These are phyloP conservation scores for Cytidiella melzeri DNA, from an alignment of 768 basidiomycete genomes.

Conservation along the genomic window DNA sequence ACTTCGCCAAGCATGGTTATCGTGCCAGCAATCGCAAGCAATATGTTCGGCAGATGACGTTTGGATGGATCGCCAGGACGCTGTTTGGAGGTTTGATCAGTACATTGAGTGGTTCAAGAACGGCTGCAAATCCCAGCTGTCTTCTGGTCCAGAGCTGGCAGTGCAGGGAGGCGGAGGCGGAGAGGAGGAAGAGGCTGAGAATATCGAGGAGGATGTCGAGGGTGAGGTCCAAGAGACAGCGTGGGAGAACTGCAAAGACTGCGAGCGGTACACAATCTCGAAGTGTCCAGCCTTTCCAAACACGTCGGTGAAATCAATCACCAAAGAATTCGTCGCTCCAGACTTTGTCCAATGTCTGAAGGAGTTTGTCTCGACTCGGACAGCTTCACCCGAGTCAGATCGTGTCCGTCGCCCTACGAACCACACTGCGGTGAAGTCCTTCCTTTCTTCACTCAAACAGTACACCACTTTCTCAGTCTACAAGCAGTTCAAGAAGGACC, in stretches of 20 bases:
- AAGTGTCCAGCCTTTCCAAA: not conserved
- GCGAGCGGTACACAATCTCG: conserved; percentile 3
- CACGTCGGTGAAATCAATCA: too few species aligned
- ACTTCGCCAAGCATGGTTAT: conserved; percentile 32
- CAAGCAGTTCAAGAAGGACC: conserved; percentile 6
- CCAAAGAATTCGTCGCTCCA: too few species aligned
- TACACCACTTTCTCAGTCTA: not conserved
- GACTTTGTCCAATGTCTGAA: too few species aligned
- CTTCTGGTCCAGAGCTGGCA: too few species aligned
- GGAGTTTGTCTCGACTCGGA: too few species aligned
- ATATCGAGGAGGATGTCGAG: too few species aligned
- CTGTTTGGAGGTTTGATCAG: conserved; percentile 21
- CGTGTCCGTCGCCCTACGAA: too few species aligned
- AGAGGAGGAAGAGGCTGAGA: too few species aligned
- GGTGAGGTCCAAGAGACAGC: too few species aligned
- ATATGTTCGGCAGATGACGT: conserved; percentile 33
- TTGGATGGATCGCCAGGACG: conserved; percentile 31
- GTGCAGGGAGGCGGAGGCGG: too few species aligned
- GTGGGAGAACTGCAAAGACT: too few species aligned
- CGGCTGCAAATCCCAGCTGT: not conserved
- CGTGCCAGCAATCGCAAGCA: conserved; percentile 19
- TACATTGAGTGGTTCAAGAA: conserved; percentile 25
- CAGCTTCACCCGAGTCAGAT: too few species aligned
- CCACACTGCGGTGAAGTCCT: not conserved
- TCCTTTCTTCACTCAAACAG: not conserved